Percentiles rank a stretch among this genome's conserved stretches.
Evolutionary conservation across 177 flowering plant genomes (phyloP).

Genomic region (Vitis hybrid): DNA sequence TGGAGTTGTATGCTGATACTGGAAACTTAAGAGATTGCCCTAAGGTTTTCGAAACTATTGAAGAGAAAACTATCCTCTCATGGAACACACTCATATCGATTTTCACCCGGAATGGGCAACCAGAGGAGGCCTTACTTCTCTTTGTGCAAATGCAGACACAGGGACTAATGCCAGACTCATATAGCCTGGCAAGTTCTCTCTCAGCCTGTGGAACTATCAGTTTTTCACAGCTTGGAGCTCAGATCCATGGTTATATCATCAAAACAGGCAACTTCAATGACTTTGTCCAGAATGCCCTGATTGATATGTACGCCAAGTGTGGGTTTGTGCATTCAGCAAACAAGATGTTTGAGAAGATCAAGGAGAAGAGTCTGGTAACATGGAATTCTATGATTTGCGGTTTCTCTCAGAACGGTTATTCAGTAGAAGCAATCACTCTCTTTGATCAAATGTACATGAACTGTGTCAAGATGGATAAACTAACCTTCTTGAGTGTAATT

Average conservation of each 20-base stretch:
- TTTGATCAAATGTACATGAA: constrained; percentile 55
- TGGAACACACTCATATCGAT: constrained; percentile 72
- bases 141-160: constrained; percentile 42
- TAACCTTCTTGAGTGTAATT: constrained; percentile 58
- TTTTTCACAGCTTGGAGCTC: constrained; percentile 42
- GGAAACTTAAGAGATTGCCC: constrained; percentile 33
- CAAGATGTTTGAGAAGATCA: constrained; percentile 30
- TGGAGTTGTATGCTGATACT: constrained; percentile 57
- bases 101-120: constrained; percentile 42
- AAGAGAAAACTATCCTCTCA: constrained; percentile 34
- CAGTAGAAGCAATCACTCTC: constrained; percentile 55
- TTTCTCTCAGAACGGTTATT: constrained; percentile 59
- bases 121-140: constrained; percentile 42
- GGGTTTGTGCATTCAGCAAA: constrained; percentile 50
- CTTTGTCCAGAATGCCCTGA: constrained; percentile 61
- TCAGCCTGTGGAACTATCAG: constrained; percentile 56
- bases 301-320: constrained; percentile 75
- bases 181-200: constrained; percentile 55
- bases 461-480: constrained; percentile 47
- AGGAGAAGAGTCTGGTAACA: constrained; percentile 42
- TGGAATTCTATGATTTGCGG: constrained; percentile 86
- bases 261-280: constrained; percentile 51
- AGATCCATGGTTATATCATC: constrained; percentile 50
- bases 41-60: constrained; percentile 30
- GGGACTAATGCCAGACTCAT: constrained; percentile 59